Evolutionary conservation across 2,329 filamentous ascomycete species (phyloP), one percentile per base, ranked within the genome.

Genomic region (Pestalotiopsis sp.): DNA sequence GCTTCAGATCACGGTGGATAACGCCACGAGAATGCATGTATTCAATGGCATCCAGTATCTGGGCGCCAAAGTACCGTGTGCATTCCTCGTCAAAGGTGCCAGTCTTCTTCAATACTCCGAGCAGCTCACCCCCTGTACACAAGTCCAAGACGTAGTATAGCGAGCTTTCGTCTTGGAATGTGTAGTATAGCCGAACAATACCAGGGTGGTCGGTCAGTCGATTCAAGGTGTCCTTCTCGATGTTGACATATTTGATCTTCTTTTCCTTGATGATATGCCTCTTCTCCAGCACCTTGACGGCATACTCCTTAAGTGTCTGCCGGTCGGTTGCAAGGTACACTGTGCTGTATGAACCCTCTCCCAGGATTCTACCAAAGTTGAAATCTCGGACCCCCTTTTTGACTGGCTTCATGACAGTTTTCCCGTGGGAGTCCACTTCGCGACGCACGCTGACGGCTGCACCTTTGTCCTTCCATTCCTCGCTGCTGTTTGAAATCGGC

Each of bases 231-330:
- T 99, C 95, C 83, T 98, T 98, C 81, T 99, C 96, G 75, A 99
- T 99, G 81, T 98, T 99, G 81, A 99, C 96, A 78, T 99, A 99
- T 86, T 99, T 99, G 77, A 99, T 97, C 86, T 99, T 99, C 82
- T 97, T 98, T 83, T 99, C 96, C 82, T 98, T 99, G 85, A 99
- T 99, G 77, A 99, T 99, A 80, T 99, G 96, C 76, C 94, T 90
- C 83, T 99, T 99, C 82, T 99, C 96, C 61, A 99, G 88, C 17
- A 99, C 95, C 80, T 99, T 99, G 82, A 99, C 95, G 31, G 96
- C 96, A 78, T 98, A 98, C 80, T 99, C 95, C 76, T 97, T 97
- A 68, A 97, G 84, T 1, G 94, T 97, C 80, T 97, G 94, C 70
- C 95, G 91, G 80, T 99, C 96, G 4, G 94, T 97, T 49, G 95